Conservation (phyloP, 345 rosid species). For the Dipteronia sinensis region DNA sequence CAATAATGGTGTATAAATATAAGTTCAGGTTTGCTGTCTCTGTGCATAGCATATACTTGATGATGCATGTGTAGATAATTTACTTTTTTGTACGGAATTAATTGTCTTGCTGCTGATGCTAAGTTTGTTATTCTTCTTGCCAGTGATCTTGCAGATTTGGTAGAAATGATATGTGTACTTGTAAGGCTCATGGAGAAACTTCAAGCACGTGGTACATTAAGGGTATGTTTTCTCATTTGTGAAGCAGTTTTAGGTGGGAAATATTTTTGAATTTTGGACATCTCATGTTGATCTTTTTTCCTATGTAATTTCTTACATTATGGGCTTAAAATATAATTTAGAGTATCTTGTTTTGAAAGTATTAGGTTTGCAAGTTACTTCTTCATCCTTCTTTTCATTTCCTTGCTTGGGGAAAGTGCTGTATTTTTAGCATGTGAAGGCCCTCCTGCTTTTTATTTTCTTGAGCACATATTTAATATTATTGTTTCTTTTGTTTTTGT, state of each 20-base stretch:
- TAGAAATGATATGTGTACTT: constrained; percentile 69
- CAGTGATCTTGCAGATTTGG: constrained; percentile 96
- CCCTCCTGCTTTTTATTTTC: not conserved
- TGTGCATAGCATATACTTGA: not conserved
- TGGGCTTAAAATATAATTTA: not conserved
- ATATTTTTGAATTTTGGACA: not conserved
- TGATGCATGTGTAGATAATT: not conserved
- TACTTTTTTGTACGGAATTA: not conserved
- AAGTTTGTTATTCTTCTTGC: constrained; percentile 29
- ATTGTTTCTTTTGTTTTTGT: not conserved
- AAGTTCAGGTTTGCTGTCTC: too few relatives aligned
- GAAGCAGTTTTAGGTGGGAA: constrained; percentile 7
- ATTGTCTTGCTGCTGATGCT: constrained; percentile 17
- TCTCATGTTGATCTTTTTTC: not conserved
- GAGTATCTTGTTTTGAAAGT: not conserved
- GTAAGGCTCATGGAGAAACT: constrained; percentile 83
- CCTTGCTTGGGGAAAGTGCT: not conserved
- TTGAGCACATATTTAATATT: not conserved
- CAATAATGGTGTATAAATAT: not conserved
- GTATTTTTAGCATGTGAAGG: not conserved
- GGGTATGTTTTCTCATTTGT: constrained; percentile 58
- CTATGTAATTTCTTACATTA: not conserved
- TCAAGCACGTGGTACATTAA: constrained; percentile 85
- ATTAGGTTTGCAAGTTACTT: not conserved
- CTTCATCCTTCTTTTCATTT: not conserved